Conservation (phyloP, 257 asterid species). For the Nicotiana tomentosiformis region DNA sequence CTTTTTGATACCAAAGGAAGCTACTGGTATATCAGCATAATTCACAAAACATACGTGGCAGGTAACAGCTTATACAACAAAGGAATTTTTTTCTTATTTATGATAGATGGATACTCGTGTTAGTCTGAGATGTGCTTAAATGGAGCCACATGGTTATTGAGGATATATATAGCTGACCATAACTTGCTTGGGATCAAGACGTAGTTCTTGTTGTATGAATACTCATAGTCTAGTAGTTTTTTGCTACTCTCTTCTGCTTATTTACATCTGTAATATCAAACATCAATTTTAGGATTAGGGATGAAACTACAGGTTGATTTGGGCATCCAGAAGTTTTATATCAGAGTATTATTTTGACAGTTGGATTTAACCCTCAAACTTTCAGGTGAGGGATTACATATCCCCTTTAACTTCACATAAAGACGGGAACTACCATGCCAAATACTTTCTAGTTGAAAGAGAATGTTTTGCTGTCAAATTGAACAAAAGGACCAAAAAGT, state of each 20-base stretch:
- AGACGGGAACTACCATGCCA: not conserved
- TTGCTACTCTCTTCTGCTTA: not conserved
- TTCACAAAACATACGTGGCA: constrained; percentile 12
- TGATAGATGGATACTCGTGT: not conserved
- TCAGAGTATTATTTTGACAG: not conserved
- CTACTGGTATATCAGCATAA: constrained; percentile 78
- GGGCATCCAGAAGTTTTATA: not conserved
- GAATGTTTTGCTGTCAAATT: not conserved
- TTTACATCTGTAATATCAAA: not conserved
- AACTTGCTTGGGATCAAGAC: not conserved
- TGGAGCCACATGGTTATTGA: not conserved
- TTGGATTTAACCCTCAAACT: not conserved
- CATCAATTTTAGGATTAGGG: not conserved
- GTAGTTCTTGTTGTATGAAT: not conserved
- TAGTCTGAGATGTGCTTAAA: not conserved
- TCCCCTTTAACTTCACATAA: no score
- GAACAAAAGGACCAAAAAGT: not conserved
- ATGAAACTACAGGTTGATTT: not conserved
- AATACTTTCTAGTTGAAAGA: not conserved
- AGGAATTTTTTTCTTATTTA: not conserved
- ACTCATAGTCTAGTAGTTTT: not conserved
- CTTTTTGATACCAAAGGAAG: constrained; percentile 83
- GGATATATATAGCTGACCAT: not conserved
- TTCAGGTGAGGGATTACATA: not conserved
- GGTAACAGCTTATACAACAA: not conserved